Evolutionary conservation across 2,329 filamentous ascomycete species (phyloP).

Genomic region (Xylaria multiplex): DNA sequence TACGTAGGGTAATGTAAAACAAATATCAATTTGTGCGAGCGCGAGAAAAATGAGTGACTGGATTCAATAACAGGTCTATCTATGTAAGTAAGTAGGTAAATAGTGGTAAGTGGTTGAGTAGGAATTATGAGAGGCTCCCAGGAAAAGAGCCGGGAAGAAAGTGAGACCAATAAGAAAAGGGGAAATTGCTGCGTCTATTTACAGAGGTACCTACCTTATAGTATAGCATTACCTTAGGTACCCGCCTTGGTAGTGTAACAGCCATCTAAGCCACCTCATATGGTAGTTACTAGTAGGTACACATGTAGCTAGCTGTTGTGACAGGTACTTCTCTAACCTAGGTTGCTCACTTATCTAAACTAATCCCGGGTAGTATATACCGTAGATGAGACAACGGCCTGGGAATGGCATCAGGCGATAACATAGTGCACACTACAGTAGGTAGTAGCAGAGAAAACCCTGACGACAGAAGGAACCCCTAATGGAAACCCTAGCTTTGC

Average conservation of each 20-base stretch:
- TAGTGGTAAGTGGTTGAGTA: neutral
- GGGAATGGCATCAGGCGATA: constrained; percentile 7
- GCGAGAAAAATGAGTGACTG: constrained; percentile 22
- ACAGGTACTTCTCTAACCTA: neutral
- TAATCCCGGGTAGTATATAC: too few relatives aligned
- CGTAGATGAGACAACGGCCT: constrained; percentile 13
- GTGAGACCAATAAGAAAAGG: constrained; percentile 29
- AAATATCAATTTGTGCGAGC: constrained; percentile 1
- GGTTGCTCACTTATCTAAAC: too few relatives aligned
- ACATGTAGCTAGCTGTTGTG: neutral
- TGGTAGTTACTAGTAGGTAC: too few relatives aligned
- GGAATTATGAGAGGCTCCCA: constrained; percentile 3
- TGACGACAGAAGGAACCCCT: constrained; percentile 4
- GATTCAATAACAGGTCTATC: neutral
- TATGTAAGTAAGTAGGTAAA: neutral
- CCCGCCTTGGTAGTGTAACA: too few relatives aligned
- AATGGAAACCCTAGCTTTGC: constrained; percentile 2
- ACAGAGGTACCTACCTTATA: neutral
- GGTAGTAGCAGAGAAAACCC: neutral
- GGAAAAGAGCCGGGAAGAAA: constrained; percentile 6
- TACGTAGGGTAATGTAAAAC: neutral
- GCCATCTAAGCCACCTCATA: too few relatives aligned
- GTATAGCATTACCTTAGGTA: neutral
- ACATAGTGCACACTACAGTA: neutral
- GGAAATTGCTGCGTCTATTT: constrained; percentile 17